Base-by-base conservation (phyloP, 495 filamentous ascomycete species). In the Hyphodiscus hymeniophilus region DNA sequence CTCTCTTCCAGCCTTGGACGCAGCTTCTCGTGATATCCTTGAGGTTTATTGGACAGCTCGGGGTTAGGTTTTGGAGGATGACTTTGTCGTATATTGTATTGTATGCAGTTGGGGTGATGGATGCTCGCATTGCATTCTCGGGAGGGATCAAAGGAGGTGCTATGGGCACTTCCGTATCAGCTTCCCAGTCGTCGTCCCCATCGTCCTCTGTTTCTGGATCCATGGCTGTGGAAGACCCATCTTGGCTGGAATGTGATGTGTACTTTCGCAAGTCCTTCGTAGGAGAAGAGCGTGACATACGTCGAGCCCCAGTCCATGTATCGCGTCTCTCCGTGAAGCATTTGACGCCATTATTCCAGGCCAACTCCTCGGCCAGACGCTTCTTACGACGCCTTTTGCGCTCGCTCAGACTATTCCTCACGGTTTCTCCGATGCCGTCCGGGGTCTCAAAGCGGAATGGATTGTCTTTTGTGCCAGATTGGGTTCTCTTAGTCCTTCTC, bases 1-100 rank as follows among this genome's bases (percentile, higher is more conserved):
- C 89, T 35, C 84, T 74, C 63, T 94, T 91, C 92, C 92, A 97
- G 26, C 92, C 92, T 33, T 82, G 75, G 2, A 97, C 89, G 56
- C 91, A 82, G 23, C 85, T 76, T n/a, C 79, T 73, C 18, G 83
- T 79, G 59, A 96, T 75, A 57, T 94, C 85, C 28, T 71, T 63
- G 5, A 98, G 76, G 56, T 95, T 95, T 49, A 98, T 82, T 13
- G 92, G 92, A 8, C 94, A 79, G 1, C 79, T 79, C 0, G 92
- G 90, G 1, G 86, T 82, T 49, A 87, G 74, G 15, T 73, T 73
- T 55, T 92, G 80, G 3, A 87, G 56, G 31, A 96, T 75, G 42
- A 94, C 80, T 61, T 95, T 94, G 58, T 79, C 80, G 69, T 95
- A 97, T 46, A 98, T 87, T 10, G 82, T 81, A 2, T 78, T 70